A percentile compares a stretch with the other conserved stretches of the same genome.
phyloP scores from a whole-genome alignment of 2,329 filamentous ascomycete genomes.

The Leptographium lundbergii region DNA sequence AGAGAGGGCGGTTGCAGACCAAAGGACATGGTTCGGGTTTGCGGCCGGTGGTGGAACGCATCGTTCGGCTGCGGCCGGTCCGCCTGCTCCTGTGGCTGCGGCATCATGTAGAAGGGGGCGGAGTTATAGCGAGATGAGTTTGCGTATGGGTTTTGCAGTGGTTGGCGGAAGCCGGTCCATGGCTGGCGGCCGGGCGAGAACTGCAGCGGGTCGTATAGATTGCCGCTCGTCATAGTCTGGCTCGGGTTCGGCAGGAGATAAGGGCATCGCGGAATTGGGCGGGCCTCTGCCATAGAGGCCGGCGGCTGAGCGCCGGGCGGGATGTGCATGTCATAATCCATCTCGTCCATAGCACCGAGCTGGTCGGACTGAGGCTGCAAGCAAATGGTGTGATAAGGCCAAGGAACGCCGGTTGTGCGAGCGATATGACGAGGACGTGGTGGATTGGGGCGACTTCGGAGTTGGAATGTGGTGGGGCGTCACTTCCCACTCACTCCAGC shows the following conservation, averaged over 20 bases:
- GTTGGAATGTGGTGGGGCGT: background rate
- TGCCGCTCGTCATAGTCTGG: background rate
- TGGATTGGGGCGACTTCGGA: background rate
- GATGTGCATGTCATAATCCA: constrained; percentile 20
- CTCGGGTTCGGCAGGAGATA: background rate
- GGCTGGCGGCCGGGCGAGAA: background rate
- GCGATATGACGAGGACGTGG: background rate
- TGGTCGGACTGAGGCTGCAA: background rate
- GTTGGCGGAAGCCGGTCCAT: background rate
- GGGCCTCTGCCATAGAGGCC: background rate
- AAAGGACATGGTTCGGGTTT: background rate
- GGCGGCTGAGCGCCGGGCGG: constrained; percentile 2
- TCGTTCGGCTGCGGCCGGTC: background rate
- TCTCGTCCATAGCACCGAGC: constrained; percentile 16
- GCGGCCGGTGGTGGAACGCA: background rate
- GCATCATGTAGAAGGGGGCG: background rate
- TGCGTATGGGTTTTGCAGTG: background rate
- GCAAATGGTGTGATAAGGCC: background rate
- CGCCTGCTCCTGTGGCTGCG: background rate
- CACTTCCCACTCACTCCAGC: background rate
- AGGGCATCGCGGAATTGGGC: background rate
- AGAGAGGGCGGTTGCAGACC: background rate
- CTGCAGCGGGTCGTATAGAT: constrained; percentile 10
- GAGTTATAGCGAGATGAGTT: background rate
- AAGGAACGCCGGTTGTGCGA: background rate